These are phyloP conservation scores for Heritiera littoralis DNA, from an alignment of 345 rosid species.

Conservation along the genomic window DNA sequence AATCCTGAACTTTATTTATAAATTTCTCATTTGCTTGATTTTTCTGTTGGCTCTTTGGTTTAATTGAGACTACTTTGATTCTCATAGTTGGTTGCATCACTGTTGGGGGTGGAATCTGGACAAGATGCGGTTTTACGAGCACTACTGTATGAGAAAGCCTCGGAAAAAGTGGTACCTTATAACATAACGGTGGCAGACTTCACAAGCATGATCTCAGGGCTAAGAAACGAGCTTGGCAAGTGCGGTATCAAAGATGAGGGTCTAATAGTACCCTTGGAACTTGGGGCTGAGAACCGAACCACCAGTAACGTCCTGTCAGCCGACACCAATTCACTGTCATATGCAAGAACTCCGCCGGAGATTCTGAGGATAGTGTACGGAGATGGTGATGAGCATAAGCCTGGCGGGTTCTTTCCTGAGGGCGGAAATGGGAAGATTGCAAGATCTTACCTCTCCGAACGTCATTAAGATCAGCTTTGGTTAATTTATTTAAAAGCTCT, in stretches of 20 bases:
- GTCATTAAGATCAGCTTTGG: not conserved
- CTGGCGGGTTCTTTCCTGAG: slow-evolving; percentile 43
- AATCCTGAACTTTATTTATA: no score
- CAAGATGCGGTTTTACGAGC: slow-evolving; percentile 67
- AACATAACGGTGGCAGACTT: slow-evolving; percentile 43
- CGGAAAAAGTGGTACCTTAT: slow-evolving; percentile 37
- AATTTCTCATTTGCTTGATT: no score
- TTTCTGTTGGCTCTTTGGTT: no score
- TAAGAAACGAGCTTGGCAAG: slow-evolving; percentile 40
- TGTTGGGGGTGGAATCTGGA: slow-evolving; percentile 67
- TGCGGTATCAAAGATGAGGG: slow-evolving; percentile 55
- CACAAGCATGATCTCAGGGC: slow-evolving; percentile 33
- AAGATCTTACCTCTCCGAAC: not conserved
- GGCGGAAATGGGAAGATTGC: slow-evolving; percentile 57
- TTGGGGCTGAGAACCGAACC: slow-evolving; percentile 46
- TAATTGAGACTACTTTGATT: not conserved
- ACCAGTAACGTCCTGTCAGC: slow-evolving; percentile 42
- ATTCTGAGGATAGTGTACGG: slow-evolving; percentile 46
- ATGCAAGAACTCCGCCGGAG: slow-evolving; percentile 42
- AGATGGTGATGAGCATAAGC: slow-evolving; percentile 33
- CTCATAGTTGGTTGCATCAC: slow-evolving; percentile 49
- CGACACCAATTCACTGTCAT: slow-evolving; percentile 35
- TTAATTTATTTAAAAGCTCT: not conserved
- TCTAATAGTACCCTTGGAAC: slow-evolving; percentile 34
- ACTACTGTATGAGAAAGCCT: slow-evolving; percentile 41